Conservation (phyloP, 2,329 filamentous ascomycete species). For the Verticillium nonalfalfae region DNA sequence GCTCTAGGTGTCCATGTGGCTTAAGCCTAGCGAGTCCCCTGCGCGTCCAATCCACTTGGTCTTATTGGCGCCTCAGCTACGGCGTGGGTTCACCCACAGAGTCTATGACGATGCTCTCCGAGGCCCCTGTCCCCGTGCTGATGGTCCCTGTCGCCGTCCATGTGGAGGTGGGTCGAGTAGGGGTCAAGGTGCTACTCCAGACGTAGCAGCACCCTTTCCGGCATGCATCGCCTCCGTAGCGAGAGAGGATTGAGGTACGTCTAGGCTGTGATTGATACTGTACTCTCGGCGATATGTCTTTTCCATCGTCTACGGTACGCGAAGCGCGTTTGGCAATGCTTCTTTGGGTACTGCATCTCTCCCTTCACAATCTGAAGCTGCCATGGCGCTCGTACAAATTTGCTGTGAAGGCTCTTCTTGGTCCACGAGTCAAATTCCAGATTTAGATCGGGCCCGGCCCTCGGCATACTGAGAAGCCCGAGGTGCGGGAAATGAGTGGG, state of each 20-base stretch:
- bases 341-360: too few species aligned
- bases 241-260: neutral
- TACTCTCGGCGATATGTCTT: too few species aligned
- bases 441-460: neutral
- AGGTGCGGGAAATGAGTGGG: slow-evolving; percentile 5
- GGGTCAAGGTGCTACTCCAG: neutral
- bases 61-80: neutral
- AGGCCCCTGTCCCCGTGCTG: neutral
- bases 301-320: too few species aligned
- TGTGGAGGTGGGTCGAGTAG: neutral
- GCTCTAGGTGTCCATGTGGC: neutral
- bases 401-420: neutral
- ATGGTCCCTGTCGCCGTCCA: neutral
- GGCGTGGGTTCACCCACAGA: neutral
- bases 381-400: neutral
- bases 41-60: neutral
- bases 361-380: too few species aligned
- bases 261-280: too few species aligned
- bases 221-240: neutral
- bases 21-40: neutral
- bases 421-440: neutral
- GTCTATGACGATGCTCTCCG: slow-evolving; percentile 2
- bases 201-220: too few species aligned
- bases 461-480: slow-evolving; percentile 11
- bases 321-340: too few species aligned